phyloP scores from a whole-genome alignment of 2,329 filamentous ascomycete species.

The Alternaria atra region DNA sequence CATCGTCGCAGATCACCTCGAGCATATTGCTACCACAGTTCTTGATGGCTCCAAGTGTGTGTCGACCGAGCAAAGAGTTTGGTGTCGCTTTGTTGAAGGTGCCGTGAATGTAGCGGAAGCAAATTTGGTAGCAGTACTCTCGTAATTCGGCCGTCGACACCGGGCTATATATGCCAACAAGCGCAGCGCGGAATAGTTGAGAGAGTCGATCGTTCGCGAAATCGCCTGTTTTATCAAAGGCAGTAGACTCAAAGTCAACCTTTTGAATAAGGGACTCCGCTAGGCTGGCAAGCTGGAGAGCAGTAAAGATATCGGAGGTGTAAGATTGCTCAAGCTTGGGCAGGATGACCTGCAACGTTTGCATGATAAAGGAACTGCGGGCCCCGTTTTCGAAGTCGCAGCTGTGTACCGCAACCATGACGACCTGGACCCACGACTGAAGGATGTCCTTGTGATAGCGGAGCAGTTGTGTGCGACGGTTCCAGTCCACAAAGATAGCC shows the following conservation, averaged over 20 bases:
- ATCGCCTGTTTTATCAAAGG: slow-evolving; percentile 65
- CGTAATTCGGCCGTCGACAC: slow-evolving; percentile 76
- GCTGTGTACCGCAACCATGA: slow-evolving; percentile 82
- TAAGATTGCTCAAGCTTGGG: slow-evolving; percentile 85
- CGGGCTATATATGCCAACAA: slow-evolving; percentile 80
- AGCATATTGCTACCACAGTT: slow-evolving; percentile 83
- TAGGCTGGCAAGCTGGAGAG: slow-evolving; percentile 79
- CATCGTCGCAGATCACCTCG: slow-evolving; percentile 91
- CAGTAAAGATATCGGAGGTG: slow-evolving; percentile 72
- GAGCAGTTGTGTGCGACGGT: slow-evolving; percentile 68
- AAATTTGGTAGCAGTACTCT: slow-evolving; percentile 89
- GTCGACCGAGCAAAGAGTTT: slow-evolving; percentile 49
- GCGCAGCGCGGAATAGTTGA: slow-evolving; percentile 87
- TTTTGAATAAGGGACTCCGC: slow-evolving; percentile 76
- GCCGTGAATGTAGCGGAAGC: slow-evolving; percentile 82
- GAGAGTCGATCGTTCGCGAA: slow-evolving; percentile 88
- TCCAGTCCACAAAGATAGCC: slow-evolving; percentile 69
- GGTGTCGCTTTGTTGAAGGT: slow-evolving; percentile 61
- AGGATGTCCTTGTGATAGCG: slow-evolving; percentile 72
- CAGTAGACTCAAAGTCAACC: slow-evolving; percentile 66
- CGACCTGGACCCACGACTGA: slow-evolving; percentile 82
- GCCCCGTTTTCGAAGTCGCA: slow-evolving; percentile 79
- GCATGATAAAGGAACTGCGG: slow-evolving; percentile 81
- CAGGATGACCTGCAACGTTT: slow-evolving; percentile 85
- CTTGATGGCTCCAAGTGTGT: slow-evolving; percentile 75